Base-by-base conservation (phyloP, 768 basidiomycete species). In the Flagelloscypha sp. region DNA sequence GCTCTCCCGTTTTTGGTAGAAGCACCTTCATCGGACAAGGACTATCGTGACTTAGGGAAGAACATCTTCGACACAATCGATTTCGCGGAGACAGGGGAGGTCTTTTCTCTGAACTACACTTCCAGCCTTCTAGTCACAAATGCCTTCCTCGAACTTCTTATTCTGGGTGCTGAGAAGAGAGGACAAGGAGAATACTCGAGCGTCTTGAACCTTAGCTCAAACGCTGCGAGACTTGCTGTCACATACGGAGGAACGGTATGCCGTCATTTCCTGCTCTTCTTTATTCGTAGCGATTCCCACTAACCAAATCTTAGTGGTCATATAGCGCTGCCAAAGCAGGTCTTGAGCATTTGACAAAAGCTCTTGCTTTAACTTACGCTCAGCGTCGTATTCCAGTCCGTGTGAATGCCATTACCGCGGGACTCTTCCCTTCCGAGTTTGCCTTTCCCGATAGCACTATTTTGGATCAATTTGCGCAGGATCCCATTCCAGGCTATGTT, bases 291-390 rank as follows among this genome's bases (percentile, higher is more conserved):
- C n/a, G n/a, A n/a, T n/a, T n/a, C n/a, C n/a, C n/a, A n/a, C n/a
- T n/a, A n/a, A n/a, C n/a, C n/a, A n/a, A n/a, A n/a, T 7, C 18
- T 7, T 19, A 35, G 34, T 13, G 24, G 10, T 23, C 50, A 5
- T 59, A 59, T 38, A 48, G 52, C 30, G 37, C 50, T 7, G 41
- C 42, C 24, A 59, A 59, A 37, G 54, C 52, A 13, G 57, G 48
- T 15, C 36, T 43, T 7, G 42, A 52, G n/a, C 57, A 56, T 24
- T 33, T 59, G 3, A 50, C 48, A 1, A 43, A 44, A 20, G 40
- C 54, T 32, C 41, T 59, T 8, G 45, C 54, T 5, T 47, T 54
- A 7, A 54, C 56, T 30, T 44, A 54, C 21, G 56, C 47, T 4
- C 27, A 47, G 21, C 40, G 45, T 16, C 36, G 43, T 21, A 35